Base-by-base conservation (phyloP, 345 rosid species). In the Cardiospermum halicacabum region DNA sequence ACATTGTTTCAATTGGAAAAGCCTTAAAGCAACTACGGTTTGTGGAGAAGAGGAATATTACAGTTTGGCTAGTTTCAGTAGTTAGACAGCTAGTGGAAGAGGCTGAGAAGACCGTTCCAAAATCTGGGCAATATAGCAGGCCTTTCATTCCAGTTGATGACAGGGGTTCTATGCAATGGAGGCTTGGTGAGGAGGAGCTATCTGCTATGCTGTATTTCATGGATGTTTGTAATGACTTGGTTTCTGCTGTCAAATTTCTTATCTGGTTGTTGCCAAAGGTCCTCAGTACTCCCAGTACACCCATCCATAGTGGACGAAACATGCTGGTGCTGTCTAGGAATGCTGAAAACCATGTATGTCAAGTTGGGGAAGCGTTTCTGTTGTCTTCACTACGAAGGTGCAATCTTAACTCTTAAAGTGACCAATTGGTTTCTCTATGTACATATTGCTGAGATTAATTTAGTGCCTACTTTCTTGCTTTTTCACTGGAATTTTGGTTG, bases 181-280 rank as follows among this genome's bases (percentile, higher is more conserved):
- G 84, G 80, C 86, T 94, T 67, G 88, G 92, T 65, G 96, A 84
- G 77, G 96, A 91, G 63, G 97, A 91, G 80, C 77, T 94, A 55
- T 87, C 92, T 67, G 64, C 84, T 51, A 65, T 94, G 63, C 67
- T 91, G 70, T 88, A 85, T 78, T 69, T 94, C 69, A 70, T 94
- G 84, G 99, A 94, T 82, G 69, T 80, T 53, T 87, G 89, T 74
- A 66, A 76, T 49, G 99, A 91, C 70, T 78, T 81, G 70, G 85
- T 82, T 73, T 86, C 87, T 45, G 89, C 87, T 30, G 81, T 78
- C 72, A 91, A 85, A 69, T 86, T 95, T 69, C 78, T 91, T 65
- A 80, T 91, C n/a, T 91, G 99, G 99, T 66, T 95, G 74, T 75
- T 91, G 77, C 90, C 99, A 56, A 89, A 82, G 84, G 85, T 80